Base-by-base conservation (phyloP, 1,284 basidiomycete genomes). In the Mixia osmundae region DNA sequence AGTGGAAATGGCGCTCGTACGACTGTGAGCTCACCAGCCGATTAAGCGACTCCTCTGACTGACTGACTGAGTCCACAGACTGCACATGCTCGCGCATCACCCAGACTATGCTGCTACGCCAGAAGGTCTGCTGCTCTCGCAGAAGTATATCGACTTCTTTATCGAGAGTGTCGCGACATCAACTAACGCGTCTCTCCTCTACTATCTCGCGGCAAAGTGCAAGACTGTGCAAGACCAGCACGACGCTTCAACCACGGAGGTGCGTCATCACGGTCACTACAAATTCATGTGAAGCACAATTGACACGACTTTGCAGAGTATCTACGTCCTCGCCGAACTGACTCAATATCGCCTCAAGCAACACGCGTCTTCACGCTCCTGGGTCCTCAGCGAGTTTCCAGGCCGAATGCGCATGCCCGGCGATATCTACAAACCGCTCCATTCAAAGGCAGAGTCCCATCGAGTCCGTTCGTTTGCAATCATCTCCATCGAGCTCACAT, bases 81-180 rank as follows among this genome's bases (percentile, higher is more conserved):
- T 97, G 4, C 77, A 87, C 50, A 56, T 89, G 1, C 62, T 97
- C 2, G 77, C 85, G 0, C 83, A 91, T 52, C 89, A 97, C 56
- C 87, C 89, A 2, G 89, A 97, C 56, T 83, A 85, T 50, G 30
- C 12, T 26, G 23, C 28, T 21, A 36, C 42, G 7, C 25, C 33
- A 1, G 36, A 35, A 3, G 30, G 15, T 42, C 25, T 42, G 25
- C 34, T 37, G 28, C 42, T 15, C 33, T 43, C 24, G 19, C 25
- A 22, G 5, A 25, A 28, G 30, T 91, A 94, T 55, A 65, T 97
- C 43, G 71, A 78, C 18, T 76, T 91, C 49, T 97, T 80, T 55
- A 61, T 94, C 7, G 72, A 79, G 35, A 62, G 70, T 33, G 59
- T 95, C 10, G 71, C 68, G 8, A 69, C 65, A 5, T 53, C 66